Conservation (phyloP, 2,329 filamentous ascomycete genomes). For the Sporothrix inflata region DNA sequence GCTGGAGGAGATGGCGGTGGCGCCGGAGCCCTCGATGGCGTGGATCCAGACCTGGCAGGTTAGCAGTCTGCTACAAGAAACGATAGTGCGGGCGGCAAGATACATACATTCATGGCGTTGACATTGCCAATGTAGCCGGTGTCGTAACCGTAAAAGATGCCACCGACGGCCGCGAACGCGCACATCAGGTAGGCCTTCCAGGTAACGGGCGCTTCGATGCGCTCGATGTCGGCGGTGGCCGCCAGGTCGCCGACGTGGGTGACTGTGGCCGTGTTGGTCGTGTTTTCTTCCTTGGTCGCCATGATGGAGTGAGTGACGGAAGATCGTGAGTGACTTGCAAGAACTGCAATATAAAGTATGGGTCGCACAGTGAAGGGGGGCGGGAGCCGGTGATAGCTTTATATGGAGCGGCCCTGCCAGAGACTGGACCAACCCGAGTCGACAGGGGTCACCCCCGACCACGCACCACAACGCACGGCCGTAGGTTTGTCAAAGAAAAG, state of each 20-base stretch:
- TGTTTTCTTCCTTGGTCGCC: background rate
- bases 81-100: too few relatives aligned
- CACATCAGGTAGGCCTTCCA: constrained; percentile 70
- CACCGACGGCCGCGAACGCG: constrained; percentile 71
- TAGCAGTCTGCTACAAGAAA: too few relatives aligned
- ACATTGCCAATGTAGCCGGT: constrained; percentile 75
- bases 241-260: constrained; percentile 26
- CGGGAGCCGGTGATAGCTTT: background rate
- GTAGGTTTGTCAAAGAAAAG: background rate
- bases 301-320: background rate
- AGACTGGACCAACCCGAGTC: background rate
- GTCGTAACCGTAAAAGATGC: constrained; percentile 79
- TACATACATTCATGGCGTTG: constrained; percentile 56
- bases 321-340: background rate
- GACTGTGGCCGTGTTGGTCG: background rate
- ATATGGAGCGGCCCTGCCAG: background rate
- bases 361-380: background rate
- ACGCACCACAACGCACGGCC: background rate
- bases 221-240: constrained; percentile 54
- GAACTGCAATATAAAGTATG: background rate
- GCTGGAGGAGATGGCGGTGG: constrained; percentile 43
- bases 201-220: constrained; percentile 70
- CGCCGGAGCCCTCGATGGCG: constrained; percentile 51
- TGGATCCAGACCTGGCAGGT: constrained; percentile 25
- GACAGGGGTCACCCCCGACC: background rate